Base-by-base conservation (phyloP, 495 filamentous ascomycete species). In the Bathelium albidoporum region DNA sequence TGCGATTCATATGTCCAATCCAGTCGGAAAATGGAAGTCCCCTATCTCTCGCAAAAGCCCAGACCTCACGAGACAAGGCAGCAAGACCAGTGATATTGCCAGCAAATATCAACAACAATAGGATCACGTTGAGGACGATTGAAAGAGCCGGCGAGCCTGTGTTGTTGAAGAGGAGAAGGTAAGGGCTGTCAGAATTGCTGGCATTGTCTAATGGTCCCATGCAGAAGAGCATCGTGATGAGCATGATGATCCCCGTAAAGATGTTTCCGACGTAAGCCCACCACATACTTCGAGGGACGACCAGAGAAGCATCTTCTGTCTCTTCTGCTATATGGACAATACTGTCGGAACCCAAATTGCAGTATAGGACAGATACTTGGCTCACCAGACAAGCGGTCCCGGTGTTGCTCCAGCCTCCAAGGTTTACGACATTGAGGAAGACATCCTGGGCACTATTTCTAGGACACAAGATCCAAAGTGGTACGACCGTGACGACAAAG, bases 11-110 rank as follows among this genome's bases (percentile, higher is more conserved):
- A 36, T 69, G 60, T 22, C 66, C 65, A 32, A 73, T 77, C 80
- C 64, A 81, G 67, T 59, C 75, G 65, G 45, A 74, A 72, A 61
- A 82, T 71, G 20, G 82, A 73, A 59, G 78, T 69, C 71, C 71
- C 63, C 75, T 73, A 62, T 71, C 71, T 61, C 70, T 61, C 1
- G 65, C 68, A 63, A 69, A 73, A 1, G 64, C 61, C 67, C 60
- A 79, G 62, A 59, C 74, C 60, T 73, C 63, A 24, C 75, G 59
- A 64, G 75, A 28, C 69, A 45, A 72, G 67, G 59, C 76, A 70
- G 60, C 70, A 73, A 74, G 32, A 73, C 69, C 65, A 1, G 69
- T 73, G 36, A 72, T 69, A 59, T 71, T 70, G 12, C 72, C 69
- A 22, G 52, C 9, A 39, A 63, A 62, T 26, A 74, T 65, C 16